Percentiles rank a stretch among this genome's conserved stretches.
These are phyloP conservation scores for Exophiala bonariae DNA, from an alignment of 2,329 filamentous ascomycete genomes.

Conservation along the genomic window DNA sequence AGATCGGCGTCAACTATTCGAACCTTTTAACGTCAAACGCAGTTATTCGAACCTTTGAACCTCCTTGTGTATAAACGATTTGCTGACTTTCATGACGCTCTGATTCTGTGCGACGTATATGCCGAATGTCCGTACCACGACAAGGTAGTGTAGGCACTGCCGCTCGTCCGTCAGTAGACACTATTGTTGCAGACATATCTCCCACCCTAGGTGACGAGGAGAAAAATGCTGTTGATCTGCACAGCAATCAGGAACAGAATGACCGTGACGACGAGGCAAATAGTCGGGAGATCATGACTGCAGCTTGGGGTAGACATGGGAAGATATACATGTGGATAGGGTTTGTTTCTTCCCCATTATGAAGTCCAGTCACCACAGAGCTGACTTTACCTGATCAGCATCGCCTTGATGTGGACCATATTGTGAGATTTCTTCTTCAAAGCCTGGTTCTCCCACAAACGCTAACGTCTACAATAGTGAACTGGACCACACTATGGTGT, in stretches of 20 bases:
- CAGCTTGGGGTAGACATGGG: constrained; percentile 15
- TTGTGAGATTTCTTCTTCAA: constrained; percentile 8
- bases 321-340: constrained; percentile 17
- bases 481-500: constrained; percentile 39
- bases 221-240: constrained; percentile 3
- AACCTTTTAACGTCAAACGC: too few species aligned
- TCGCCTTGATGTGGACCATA: constrained; percentile 19
- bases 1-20: too few species aligned
- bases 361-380: not conserved
- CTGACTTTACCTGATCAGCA: constrained; percentile 2
- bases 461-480: constrained; percentile 28
- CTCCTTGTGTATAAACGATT: too few species aligned
- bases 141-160: not conserved
- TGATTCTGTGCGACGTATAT: too few species aligned
- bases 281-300: constrained; percentile 3
- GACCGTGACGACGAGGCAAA: constrained; percentile 1
- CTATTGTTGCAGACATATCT: not conserved
- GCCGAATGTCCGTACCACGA: not conserved
- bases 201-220: constrained; percentile 4
- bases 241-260: not conserved
- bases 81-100: not conserved
- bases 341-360: constrained; percentile 1
- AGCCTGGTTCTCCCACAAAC: not conserved
- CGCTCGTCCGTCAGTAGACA: not conserved
- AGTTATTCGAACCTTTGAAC: too few species aligned